These are phyloP conservation scores for Petunia hybrid DNA, from an alignment of 305 asterid genomes.

Conservation along the genomic window DNA sequence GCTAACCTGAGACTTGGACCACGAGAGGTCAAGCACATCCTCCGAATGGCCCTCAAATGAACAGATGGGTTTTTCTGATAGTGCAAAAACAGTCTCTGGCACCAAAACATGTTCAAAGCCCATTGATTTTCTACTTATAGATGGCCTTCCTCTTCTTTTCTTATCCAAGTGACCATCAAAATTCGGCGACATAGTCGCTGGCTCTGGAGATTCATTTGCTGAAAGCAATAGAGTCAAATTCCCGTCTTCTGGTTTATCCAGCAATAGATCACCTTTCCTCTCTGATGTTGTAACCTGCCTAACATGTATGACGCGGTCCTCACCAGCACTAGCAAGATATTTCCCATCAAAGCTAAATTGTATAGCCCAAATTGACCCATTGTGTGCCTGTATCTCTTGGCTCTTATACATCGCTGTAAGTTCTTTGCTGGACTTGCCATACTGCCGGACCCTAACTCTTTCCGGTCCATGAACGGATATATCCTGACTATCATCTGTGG, in stretches of 20 bases:
- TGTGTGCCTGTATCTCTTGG: constrained; percentile 97
- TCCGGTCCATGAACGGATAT: constrained; percentile 86
- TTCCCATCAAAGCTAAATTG: constrained; percentile 97
- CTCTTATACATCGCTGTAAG: constrained; percentile 83
- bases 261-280: constrained; percentile 80
- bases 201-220: constrained; percentile 91
- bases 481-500: constrained; percentile 99
- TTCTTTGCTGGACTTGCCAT: constrained; percentile 91
- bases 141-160: constrained; percentile 86
- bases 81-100: constrained; percentile 85
- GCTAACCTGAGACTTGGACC: constrained; percentile 99
- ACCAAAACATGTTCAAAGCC: constrained; percentile 85
- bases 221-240: constrained; percentile 70
- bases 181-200: constrained; percentile 69
- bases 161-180: constrained; percentile 75
- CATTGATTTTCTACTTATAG: constrained; percentile 81
- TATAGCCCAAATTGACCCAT: constrained; percentile 94
- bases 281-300: constrained; percentile 89
- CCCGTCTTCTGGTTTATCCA: constrained; percentile 87
- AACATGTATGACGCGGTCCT: constrained; percentile 92
- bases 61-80: constrained; percentile 83
- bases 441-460: constrained; percentile 84
- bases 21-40: constrained; percentile 93
- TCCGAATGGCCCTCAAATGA: constrained; percentile 87
- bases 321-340: constrained; percentile 99